Base-by-base conservation (phyloP, 2,329 filamentous ascomycete genomes). In the Diaporthe sp. region DNA sequence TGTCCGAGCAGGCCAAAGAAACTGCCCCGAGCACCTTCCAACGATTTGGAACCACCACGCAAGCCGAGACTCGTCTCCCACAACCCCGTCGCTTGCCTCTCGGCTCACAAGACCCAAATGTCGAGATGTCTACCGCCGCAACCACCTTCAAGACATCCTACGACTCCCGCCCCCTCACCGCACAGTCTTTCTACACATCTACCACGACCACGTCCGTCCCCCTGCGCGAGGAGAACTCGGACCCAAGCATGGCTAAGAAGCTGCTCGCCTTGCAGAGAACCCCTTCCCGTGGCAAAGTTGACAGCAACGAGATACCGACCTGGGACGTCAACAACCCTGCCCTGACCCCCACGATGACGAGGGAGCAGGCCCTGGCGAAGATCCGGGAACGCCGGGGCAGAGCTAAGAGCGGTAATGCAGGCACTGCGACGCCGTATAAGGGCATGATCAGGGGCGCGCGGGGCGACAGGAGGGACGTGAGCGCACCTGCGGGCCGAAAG, bases 321-420 rank as follows among this genome's bases (percentile, higher is more conserved):
- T 91, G 91, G 78, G 89, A 91, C 81, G 81, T 85, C 55, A 88
- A 84, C 76, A 89, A 92, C 81, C 89, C 90, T 28, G 90, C 90
- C 13, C 82, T 93, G 76, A 92, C 89, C 57, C 90, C 91, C 7
- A 93, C 91, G 53, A 92, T 93, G 89, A 91, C 91, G 37, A 89
- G 94, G 72, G 94, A 95, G 82, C 89, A 95, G 82, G 94, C 94
- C 4, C 88, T 96, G 22, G 93, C 93, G 73, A 91, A 93, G 81
- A 96, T 96, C 78, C 89, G 92, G 72, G 92, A 94, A 84, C 88
- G 94, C 39, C 86, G 94, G 72, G 93, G 93, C 9, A 87, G 94
- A 61, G 93, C 94, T 74, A 89, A 91, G 78, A 94, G 92, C 82
- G 90, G 93, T 74, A 91, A 92, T 6, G 88, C 91, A 71, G 91